A percentile compares a stretch with the other conserved stretches of the same genome.
Conservation (phyloP, 768 basidiomycete genomes). For the Tephrocybe sp. region DNA sequence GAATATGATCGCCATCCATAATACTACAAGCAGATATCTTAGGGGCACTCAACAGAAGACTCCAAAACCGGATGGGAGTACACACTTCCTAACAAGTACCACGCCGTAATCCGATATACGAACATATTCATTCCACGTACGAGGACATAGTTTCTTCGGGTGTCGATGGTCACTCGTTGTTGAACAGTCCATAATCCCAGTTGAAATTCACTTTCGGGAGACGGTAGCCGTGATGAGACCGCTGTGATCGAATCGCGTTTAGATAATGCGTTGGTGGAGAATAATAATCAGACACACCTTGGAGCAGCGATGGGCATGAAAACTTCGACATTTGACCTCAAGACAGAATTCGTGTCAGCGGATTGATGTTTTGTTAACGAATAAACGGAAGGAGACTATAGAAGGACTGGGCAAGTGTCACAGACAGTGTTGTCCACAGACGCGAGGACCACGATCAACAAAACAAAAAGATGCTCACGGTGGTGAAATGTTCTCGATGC, state of each 20-base stretch:
- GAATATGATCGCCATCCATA: too few species aligned
- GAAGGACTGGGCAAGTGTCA: too few species aligned
- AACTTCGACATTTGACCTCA: slow-evolving; percentile 77
- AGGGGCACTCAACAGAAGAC: too few species aligned
- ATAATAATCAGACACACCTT: slow-evolving; percentile 48
- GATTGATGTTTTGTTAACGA: too few species aligned
- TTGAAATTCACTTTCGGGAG: slow-evolving; percentile 43
- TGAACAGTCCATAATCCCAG: too few species aligned
- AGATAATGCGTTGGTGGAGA: background rate
- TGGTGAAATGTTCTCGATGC: slow-evolving; percentile 67
- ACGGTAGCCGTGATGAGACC: slow-evolving; percentile 65
- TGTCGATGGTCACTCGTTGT: too few species aligned
- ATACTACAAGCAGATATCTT: too few species aligned
- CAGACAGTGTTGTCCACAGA: background rate
- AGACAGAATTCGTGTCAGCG: background rate
- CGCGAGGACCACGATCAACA: background rate
- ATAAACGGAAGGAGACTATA: background rate
- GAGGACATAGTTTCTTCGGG: too few species aligned
- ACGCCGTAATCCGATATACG: too few species aligned
- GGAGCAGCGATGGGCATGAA: slow-evolving; percentile 87
- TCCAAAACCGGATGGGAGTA: too few species aligned
- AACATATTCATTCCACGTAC: too few species aligned
- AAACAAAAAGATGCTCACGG: background rate
- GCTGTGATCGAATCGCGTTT: slow-evolving; percentile 28
- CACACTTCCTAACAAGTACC: too few species aligned